Percentiles rank a stretch among this genome's conserved stretches.
phyloP scores from a whole-genome alignment of 2,329 filamentous ascomycete genomes.

The Penicillium sp. region DNA sequence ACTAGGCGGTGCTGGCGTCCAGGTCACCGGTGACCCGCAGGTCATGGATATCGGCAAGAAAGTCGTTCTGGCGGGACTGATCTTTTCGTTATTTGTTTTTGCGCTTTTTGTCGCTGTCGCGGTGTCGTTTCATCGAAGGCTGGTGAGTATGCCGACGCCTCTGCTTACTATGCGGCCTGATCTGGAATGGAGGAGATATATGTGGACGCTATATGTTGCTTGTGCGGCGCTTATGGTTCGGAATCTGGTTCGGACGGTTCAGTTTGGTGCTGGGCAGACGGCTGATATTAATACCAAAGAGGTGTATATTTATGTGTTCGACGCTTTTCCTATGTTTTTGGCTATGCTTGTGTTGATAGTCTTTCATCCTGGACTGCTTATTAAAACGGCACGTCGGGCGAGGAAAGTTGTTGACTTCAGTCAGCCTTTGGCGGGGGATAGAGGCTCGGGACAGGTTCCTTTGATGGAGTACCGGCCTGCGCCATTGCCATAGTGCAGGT shows the following conservation, averaged over 20 bases:
- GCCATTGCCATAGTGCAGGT: neutral
- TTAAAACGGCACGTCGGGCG: constrained; percentile 18
- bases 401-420: constrained; percentile 16
- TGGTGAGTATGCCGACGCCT: constrained; percentile 18
- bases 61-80: constrained; percentile 31
- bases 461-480: constrained; percentile 17
- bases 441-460: constrained; percentile 14
- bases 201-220: constrained; percentile 30
- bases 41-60: constrained; percentile 26
- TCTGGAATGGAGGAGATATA: constrained; percentile 29
- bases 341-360: constrained; percentile 24
- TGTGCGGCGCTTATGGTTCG: constrained; percentile 30
- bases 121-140: constrained; percentile 25
- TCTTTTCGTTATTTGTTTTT: constrained; percentile 34
- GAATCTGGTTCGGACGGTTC: constrained; percentile 31
- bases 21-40: constrained; percentile 22
- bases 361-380: constrained; percentile 28
- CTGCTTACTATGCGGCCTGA: constrained; percentile 15
- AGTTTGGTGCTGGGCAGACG: constrained; percentile 25
- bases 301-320: constrained; percentile 36
- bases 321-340: constrained; percentile 32
- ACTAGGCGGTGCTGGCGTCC: constrained; percentile 33
- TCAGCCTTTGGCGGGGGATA: constrained; percentile 4
- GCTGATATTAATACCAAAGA: constrained; percentile 26
- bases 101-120: constrained; percentile 29